A percentile compares a stretch with the other conserved stretches of the same genome.
Conservation (phyloP, 768 basidiomycete species). For the Rhodotorula toruloides region DNA sequence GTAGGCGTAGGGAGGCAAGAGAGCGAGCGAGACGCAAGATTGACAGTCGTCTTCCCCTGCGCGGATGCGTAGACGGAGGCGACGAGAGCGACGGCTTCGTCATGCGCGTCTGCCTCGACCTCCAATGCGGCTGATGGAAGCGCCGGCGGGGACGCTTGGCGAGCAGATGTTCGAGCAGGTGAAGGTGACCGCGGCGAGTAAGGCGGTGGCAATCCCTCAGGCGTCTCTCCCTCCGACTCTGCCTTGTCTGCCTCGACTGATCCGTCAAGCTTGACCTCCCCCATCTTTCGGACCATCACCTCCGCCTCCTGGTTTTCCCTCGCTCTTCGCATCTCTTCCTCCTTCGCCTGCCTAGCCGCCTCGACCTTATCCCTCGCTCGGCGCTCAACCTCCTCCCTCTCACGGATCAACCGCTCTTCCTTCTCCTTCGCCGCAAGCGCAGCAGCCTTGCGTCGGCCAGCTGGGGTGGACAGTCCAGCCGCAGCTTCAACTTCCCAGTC, state of each 20-base stretch:
- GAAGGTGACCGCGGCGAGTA: constrained; percentile 12
- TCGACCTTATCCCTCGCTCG: too few relatives aligned
- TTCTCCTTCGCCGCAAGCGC: background rate
- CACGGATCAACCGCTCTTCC: background rate
- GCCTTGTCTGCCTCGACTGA: background rate
- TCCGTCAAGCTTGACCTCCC: background rate
- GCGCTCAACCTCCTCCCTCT: constrained; percentile 1
- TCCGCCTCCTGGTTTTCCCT: too few relatives aligned
- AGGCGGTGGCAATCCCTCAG: constrained; percentile 12
- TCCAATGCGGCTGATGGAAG: background rate
- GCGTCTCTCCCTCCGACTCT: background rate
- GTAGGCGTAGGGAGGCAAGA: constrained; percentile 4
- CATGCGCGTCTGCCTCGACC: background rate
- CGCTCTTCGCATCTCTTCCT: background rate
- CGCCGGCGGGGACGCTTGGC: background rate
- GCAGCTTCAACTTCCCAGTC: constrained; percentile 32
- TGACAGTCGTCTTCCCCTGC: background rate
- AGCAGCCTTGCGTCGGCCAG: constrained; percentile 15
- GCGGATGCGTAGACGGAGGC: background rate
- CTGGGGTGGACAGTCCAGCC: constrained; percentile 18
- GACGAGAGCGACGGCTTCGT: constrained; percentile 10
- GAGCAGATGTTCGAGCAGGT: background rate
- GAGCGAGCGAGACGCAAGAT: constrained; percentile 6
- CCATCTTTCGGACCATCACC: background rate
- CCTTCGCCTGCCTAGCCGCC: too few relatives aligned